Evolutionary conservation across 2,329 filamentous ascomycete species (phyloP).

Genomic region (Aureobasidium sp.): DNA sequence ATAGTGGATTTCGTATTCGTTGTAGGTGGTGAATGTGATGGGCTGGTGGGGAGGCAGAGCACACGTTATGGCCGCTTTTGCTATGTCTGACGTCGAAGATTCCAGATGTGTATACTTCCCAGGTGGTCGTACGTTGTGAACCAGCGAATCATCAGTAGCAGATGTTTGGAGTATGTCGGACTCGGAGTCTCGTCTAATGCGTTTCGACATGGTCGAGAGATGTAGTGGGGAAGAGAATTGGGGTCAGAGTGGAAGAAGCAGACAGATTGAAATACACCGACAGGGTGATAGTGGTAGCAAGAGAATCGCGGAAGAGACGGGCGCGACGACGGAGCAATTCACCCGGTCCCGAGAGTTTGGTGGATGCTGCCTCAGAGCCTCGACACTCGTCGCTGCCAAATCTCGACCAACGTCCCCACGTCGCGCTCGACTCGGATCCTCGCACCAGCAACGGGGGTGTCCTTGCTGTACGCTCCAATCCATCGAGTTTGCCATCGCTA

Average conservation of each 20-base stretch:
- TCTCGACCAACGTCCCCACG: background rate
- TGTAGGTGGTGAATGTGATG: conserved; percentile 64
- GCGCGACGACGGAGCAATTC: background rate
- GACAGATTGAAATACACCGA: too few species aligned
- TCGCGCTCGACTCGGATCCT: background rate
- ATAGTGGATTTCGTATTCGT: conserved; percentile 85
- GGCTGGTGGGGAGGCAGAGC: conserved; percentile 72
- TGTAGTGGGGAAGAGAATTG: background rate
- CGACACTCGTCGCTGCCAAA: background rate
- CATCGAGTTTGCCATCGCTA: conserved; percentile 22
- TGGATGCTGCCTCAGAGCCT: background rate
- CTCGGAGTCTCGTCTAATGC: conserved; percentile 46
- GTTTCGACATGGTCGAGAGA: conserved; percentile 49
- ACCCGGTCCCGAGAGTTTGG: background rate
- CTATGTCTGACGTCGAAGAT: conserved; percentile 21
- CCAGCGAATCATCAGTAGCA: conserved; percentile 19
- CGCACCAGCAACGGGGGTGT: conserved; percentile 11
- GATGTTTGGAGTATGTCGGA: conserved; percentile 15
- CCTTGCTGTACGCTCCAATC: conserved; percentile 16
- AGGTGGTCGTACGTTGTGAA: conserved; percentile 13
- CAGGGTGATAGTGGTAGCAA: background rate
- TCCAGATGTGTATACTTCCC: conserved; percentile 52
- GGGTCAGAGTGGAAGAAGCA: background rate
- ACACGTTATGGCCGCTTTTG: conserved; percentile 61
- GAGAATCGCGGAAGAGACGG: background rate